Evolutionary conservation across 2,329 filamentous ascomycete genomes (phyloP).

Genomic region (Pleomassaria siparia): DNA sequence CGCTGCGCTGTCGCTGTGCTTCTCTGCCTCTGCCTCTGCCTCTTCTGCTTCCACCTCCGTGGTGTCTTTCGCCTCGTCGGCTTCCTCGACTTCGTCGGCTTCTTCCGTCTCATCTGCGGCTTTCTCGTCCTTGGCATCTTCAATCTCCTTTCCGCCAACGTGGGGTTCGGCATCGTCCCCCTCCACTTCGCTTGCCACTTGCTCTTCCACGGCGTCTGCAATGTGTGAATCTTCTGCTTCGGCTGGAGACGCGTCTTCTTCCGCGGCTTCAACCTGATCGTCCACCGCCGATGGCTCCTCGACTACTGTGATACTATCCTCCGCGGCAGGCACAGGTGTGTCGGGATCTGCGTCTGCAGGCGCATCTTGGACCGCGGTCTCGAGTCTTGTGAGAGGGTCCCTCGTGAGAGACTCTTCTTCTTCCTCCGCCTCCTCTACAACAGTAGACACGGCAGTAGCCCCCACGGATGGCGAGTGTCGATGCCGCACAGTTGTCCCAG

Average conservation of each 20-base stretch:
- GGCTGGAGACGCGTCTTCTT: conserved; percentile 22
- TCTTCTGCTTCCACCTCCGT: conserved; percentile 1
- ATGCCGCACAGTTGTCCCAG: conserved; percentile 78
- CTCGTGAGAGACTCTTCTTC: conserved; percentile 45
- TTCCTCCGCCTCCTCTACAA: conserved; percentile 82
- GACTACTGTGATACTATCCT: conserved; percentile 8
- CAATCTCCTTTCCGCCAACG: conserved; percentile 2
- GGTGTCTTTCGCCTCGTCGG: conserved; percentile 3
- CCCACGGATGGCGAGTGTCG: conserved; percentile 80
- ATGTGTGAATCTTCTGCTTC: conserved; percentile 22
- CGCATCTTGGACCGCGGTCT: conserved; percentile 3
- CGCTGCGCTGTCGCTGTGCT: conserved; percentile 3
- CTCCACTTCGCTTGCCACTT: conserved; percentile 13
- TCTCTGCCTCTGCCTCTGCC: conserved; percentile 1
- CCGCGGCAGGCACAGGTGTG: conserved; percentile 1
- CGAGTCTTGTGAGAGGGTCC: conserved; percentile 7
- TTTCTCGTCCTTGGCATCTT: neutral
- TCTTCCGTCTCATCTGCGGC: conserved; percentile 1
- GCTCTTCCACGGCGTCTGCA: conserved; percentile 19
- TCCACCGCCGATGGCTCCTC: conserved; percentile 9
- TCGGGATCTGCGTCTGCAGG: neutral
- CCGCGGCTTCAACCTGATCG: conserved; percentile 10
- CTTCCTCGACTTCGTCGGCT: conserved; percentile 2
- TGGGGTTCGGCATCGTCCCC: neutral
- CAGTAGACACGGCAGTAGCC: conserved; percentile 72